These are phyloP conservation scores for Penicillium olsonii DNA, from an alignment of 2,329 filamentous ascomycete genomes.

Conservation along the genomic window DNA sequence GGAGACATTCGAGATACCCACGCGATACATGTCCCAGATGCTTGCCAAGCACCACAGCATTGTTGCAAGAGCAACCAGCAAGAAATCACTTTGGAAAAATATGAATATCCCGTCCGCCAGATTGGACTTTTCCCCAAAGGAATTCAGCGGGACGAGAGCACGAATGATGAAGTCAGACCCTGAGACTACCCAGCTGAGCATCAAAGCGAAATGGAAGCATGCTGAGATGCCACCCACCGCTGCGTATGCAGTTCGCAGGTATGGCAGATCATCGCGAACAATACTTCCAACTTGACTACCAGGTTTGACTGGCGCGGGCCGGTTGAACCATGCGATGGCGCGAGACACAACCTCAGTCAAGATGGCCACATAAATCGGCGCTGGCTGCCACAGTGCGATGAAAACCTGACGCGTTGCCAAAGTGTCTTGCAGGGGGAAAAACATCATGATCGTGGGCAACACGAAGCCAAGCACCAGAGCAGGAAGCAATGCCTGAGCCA, in stretches of 20 bases:
- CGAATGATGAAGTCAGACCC: conserved; percentile 9
- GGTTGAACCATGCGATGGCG: not conserved
- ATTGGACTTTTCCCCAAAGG: conserved; percentile 6
- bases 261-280: not conserved
- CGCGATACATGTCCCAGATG: conserved; percentile 23
- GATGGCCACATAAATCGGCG: conserved; percentile 22
- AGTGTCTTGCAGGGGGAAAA: conserved; percentile 19
- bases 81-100: conserved; percentile 29
- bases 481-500: conserved; percentile 25
- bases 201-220: conserved; percentile 6
- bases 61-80: conserved; percentile 19
- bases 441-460: conserved; percentile 27
- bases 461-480: conserved; percentile 27
- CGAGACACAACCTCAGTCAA: conserved; percentile 16
- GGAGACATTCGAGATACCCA: conserved; percentile 16
- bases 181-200: conserved; percentile 5
- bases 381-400: conserved; percentile 27
- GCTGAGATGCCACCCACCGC: conserved; percentile 9
- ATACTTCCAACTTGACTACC: not conserved
- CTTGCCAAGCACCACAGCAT: conserved; percentile 22
- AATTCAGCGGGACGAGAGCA: conserved; percentile 16
- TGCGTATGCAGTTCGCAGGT: conserved; percentile 4
- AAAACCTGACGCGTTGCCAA: conserved; percentile 16
- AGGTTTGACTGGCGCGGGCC: not conserved
- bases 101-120: conserved; percentile 22